These are phyloP conservation scores for Entomortierella lignicola DNA, from an alignment of 192 early-diverging fungal species.

Conservation along the genomic window DNA sequence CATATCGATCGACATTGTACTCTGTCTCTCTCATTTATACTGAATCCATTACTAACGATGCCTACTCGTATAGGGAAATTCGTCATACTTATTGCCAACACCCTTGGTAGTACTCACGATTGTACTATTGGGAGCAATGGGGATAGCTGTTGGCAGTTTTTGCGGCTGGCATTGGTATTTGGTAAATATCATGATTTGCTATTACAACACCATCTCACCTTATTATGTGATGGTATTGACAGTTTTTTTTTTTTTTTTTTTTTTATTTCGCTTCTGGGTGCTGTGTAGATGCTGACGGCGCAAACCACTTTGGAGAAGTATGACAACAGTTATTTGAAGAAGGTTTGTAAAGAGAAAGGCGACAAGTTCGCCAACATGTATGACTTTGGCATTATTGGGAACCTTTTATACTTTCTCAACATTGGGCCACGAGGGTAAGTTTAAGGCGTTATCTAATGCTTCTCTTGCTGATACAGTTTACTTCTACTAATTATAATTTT, in stretches of 20 bases:
- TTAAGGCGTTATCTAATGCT: not conserved
- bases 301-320: constrained; percentile 73
- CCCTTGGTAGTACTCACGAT: constrained; percentile 60
- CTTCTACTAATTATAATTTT: too few species aligned
- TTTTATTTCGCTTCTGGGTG: not conserved
- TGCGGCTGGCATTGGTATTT: constrained; percentile 70
- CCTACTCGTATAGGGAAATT: constrained; percentile 3
- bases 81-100: constrained; percentile 63
- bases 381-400: constrained; percentile 57
- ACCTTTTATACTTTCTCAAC: constrained; percentile 64
- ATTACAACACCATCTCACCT: too few species aligned
- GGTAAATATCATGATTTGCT: constrained; percentile 40
- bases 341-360: constrained; percentile 58
- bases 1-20: too few species aligned
- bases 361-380: constrained; percentile 58
- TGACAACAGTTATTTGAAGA: constrained; percentile 66
- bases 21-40: too few species aligned
- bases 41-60: too few species aligned
- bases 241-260: not conserved
- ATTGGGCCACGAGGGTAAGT: constrained; percentile 52
- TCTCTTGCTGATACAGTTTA: too few species aligned
- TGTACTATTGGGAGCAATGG: constrained; percentile 62
- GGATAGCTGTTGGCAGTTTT: constrained; percentile 61
- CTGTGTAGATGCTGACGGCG: constrained; percentile 57
- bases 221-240: not conserved